Evolutionary conservation across 257 asterid genomes (phyloP), one percentile per base, ranked within the genome.

Genomic region (Linderniella brevidens): DNA sequence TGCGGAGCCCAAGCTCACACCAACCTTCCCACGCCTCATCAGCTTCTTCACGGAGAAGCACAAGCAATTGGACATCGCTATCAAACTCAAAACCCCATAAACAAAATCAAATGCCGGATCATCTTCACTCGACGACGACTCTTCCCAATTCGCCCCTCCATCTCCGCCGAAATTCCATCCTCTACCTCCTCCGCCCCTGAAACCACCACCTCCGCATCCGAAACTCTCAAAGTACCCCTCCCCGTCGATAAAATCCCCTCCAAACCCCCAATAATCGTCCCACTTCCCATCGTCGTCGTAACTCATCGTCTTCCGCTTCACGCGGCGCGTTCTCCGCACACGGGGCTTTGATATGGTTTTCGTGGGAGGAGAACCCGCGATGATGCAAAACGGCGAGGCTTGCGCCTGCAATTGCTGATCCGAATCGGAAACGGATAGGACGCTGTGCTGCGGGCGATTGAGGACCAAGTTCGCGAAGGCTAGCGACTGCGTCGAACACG

Each of bases 71-170:
- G 97, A 80, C 60, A 87, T 61, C 19, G 79, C 83, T 14, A 84
- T 73, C 94, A 80, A 83, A 46, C 88, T 67, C 50, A 87, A 44
- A 50, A 87, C 74, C 75, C 74, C 93, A 19, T 77, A 87, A 4
- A 87, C 97, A 17, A 87, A 68, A 72, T 87, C 95, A 25, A 83
- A 87, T 9, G 95, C 97, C 38, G 95, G 95, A 59, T 87, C 93
- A n/a, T 77, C 48, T 19, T 71, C 55, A 3, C 85, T 70, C 11
- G 68, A 66, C 0, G 68, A 66, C 0, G 61, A 62, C 13, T 70
- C 96, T 20, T 61, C 92, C 96, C 96, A 79, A 52, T 69, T 62
- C 29, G 71, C 19, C 45, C 85, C 78, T 45, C 82, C 93, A 56
- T 65, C 40, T 42, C 87, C 93, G 15, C 68, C 82, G 35, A 56